Percentiles rank a stretch among this genome's conserved stretches.
Conservation (phyloP, 1,284 basidiomycete species). For the Melampsora abietis-canadensis region DNA sequence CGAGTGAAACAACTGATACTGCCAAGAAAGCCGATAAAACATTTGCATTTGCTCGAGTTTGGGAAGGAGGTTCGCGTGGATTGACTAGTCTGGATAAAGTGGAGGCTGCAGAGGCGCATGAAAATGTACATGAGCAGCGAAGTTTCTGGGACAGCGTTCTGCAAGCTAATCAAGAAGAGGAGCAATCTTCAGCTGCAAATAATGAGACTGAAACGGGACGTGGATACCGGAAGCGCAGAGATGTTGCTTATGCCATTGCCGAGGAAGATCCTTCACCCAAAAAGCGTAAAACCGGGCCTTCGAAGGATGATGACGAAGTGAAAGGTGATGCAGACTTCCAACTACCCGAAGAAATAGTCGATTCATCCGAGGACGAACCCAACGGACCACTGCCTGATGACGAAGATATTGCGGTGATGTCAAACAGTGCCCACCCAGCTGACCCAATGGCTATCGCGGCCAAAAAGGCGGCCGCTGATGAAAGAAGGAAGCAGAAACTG, state of each 20-base stretch:
- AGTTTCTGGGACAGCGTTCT: slow-evolving; percentile 42
- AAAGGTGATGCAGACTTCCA: slow-evolving; percentile 23
- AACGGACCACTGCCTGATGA: not conserved
- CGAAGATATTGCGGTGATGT: not conserved
- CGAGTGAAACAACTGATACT: slow-evolving; percentile 15
- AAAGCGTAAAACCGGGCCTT: slow-evolving; percentile 7
- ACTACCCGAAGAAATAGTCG: not conserved
- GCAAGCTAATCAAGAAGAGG: slow-evolving; percentile 33
- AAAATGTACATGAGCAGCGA: slow-evolving; percentile 39
- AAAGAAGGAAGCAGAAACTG: not conserved
- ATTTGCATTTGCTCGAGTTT: slow-evolving; percentile 42
- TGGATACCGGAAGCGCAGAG: slow-evolving; percentile 33
- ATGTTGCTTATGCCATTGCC: slow-evolving; percentile 21
- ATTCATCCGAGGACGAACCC: slow-evolving; percentile 16
- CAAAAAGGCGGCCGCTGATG: not conserved
- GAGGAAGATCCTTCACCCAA: slow-evolving; percentile 12
- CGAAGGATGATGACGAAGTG: slow-evolving; percentile 9
- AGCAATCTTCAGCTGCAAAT: slow-evolving; percentile 16
- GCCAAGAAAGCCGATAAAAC: slow-evolving; percentile 35
- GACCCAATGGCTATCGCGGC: not conserved
- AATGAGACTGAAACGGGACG: slow-evolving; percentile 37
- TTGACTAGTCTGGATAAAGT: slow-evolving; percentile 18
- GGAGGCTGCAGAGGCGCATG: slow-evolving; percentile 5
- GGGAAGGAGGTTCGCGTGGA: slow-evolving; percentile 35
- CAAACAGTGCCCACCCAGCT: not conserved